Evolutionary conservation across 331 rosid species (phyloP), one percentile per base, ranked within the genome.

Genomic region (Stylosanthes scabra): DNA sequence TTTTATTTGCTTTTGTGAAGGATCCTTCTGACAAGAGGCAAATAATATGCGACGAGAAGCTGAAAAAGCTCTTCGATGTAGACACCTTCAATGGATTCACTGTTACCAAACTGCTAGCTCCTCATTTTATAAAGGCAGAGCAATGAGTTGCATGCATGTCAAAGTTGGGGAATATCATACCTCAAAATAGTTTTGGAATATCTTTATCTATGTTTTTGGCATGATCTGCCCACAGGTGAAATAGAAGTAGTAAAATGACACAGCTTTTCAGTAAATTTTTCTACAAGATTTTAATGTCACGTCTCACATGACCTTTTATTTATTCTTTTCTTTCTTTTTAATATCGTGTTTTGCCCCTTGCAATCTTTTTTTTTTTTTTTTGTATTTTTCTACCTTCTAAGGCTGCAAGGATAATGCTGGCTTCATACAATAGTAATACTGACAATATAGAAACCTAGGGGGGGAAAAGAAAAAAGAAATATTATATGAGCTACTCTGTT

Each of bases 1-100:
- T 71, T 71, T 67, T 71, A 16, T 41, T 76, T 67, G 58, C 52
- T 79, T 59, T 79, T 86, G 57, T 83, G 87, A 74, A 94, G 98
- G 97, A 94, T 79, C 97, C 90, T 42, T 83, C 90, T 41, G 90
- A 89, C 88, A 88, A 83, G 90, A 82, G 90, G 85, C 81, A 81
- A 61, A 75, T 90, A 81, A 15, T 84, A 69, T 81, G 97, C 11
- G 96, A 89, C 54, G 87, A 84, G 76, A 87, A 85, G 89, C 87
- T 89, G 77, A 89, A 91, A 78, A 96, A 86, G 71, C 91, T 89
- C 59, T 85, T 74, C 2, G 84, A 84, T 15, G 87, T 89, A 0
- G 93, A 89, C 79, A 9, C 87, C 56, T 89, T 88, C 72, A 16
- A 9, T 5, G 99, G 93, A 62, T 84, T 91, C 84, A 83, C 97